These are phyloP conservation scores for Ogataea philodendri DNA, from an alignment of 805 yeast genomes.

Conservation along the genomic window DNA sequence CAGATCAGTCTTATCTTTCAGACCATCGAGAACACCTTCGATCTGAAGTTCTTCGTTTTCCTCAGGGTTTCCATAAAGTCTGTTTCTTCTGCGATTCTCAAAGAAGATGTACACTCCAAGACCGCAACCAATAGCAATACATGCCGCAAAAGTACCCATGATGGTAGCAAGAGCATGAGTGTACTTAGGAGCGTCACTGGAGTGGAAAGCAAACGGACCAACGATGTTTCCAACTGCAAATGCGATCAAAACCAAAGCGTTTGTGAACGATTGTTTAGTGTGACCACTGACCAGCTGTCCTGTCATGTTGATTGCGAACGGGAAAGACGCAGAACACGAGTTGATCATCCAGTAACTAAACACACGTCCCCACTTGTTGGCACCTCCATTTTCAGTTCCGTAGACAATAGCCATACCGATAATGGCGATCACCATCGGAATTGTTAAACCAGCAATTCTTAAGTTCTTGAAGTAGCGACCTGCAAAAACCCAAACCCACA, in stretches of 20 bases:
- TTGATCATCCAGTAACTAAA: constrained; percentile 34
- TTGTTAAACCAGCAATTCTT: constrained; percentile 23
- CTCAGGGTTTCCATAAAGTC: constrained; percentile 24
- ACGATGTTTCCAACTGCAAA: constrained; percentile 46
- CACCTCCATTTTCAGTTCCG: constrained; percentile 25
- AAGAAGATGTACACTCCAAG: constrained; percentile 30
- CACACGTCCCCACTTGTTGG: constrained; percentile 30
- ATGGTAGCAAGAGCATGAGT: constrained; percentile 40
- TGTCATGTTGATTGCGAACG: constrained; percentile 26
- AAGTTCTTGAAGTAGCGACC: constrained; percentile 18
- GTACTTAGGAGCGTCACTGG: constrained; percentile 44
- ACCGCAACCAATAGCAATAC: constrained; percentile 32
- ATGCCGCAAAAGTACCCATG: constrained; percentile 39
- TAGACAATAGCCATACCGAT: constrained; percentile 26
- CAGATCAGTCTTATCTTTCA: constrained; percentile 33
- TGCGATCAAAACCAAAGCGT: constrained; percentile 40
- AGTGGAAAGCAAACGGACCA: constrained; percentile 50
- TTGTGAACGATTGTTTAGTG: constrained; percentile 48
- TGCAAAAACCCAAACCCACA: constrained; percentile 19
- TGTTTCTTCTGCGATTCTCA: constrained; percentile 44
- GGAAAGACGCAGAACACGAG: constrained; percentile 27
- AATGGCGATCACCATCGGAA: constrained; percentile 27
- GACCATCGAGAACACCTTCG: constrained; percentile 32
- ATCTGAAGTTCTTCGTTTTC: constrained; percentile 26
- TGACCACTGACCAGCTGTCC: constrained; percentile 46